A percentile compares a stretch with the other conserved stretches of the same genome.
These are phyloP conservation scores for Micractinium conductrix DNA, from an alignment of 139 green algal species.

Conservation along the genomic window DNA sequence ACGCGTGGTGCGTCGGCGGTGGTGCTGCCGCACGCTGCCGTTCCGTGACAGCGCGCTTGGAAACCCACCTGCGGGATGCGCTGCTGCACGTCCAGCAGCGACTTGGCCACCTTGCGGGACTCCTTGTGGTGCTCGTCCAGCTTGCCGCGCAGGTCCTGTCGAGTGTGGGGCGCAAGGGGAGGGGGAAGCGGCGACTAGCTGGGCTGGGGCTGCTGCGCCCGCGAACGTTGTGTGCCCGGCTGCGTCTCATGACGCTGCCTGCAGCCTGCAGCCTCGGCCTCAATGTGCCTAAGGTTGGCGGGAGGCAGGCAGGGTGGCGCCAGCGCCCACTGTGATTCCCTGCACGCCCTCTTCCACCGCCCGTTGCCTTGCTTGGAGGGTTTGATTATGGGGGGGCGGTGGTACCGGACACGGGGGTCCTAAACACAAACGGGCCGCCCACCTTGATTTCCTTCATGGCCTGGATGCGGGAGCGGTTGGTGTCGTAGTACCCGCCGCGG, in stretches of 20 bases:
- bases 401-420: too few species aligned
- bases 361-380: too few species aligned
- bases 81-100: slow-evolving; percentile 41
- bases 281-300: too few species aligned
- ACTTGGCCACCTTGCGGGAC: slow-evolving; percentile 30
- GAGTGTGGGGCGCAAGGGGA: background rate
- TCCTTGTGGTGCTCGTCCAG: slow-evolving; percentile 8
- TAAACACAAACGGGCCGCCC: background rate
- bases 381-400: too few species aligned
- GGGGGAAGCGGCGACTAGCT: too few species aligned
- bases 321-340: background rate
- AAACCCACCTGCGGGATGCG: slow-evolving; percentile 52
- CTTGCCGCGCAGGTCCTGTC: slow-evolving; percentile 46
- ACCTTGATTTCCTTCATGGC: slow-evolving; percentile 47
- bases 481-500: slow-evolving; percentile 83
- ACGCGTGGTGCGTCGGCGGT: too few species aligned
- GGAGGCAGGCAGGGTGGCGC: background rate
- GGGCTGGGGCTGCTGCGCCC: background rate
- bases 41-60: too few species aligned
- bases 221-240: too few species aligned
- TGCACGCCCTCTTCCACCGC: too few species aligned
- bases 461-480: slow-evolving; percentile 55
- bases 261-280: background rate
- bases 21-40: too few species aligned
- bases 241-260: background rate